These are phyloP conservation scores for Viola odorata DNA, from an alignment of 345 rosid species.

Conservation along the genomic window DNA sequence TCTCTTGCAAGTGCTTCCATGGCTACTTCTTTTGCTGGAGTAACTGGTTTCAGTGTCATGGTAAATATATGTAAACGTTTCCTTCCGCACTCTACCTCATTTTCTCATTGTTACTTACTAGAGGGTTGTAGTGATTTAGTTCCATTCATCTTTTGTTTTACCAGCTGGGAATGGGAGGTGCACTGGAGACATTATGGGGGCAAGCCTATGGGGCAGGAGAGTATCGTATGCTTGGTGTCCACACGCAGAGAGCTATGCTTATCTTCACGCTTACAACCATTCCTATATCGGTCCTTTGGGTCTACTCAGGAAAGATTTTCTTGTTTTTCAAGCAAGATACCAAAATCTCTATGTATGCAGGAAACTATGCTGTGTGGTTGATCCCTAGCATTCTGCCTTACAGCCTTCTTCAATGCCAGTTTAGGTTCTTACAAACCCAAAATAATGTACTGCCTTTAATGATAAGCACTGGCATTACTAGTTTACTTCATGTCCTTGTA, in stretches of 20 bases:
- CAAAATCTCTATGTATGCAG: neutral
- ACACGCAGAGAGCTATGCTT: neutral
- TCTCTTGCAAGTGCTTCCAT: slow-evolving; percentile 37
- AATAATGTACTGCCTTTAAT: neutral
- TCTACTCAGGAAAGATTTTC: neutral
- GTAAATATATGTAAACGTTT: slow-evolving; percentile 6
- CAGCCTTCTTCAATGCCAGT: neutral
- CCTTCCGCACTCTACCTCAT: neutral
- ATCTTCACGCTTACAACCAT: neutral
- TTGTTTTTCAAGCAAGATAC: neutral
- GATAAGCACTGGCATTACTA: neutral
- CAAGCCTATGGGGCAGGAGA: neutral
- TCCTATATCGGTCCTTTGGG: neutral
- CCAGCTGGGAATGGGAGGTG: neutral
- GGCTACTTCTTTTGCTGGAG: slow-evolving; percentile 42
- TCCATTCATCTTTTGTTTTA: neutral
- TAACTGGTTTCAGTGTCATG: slow-evolving; percentile 34
- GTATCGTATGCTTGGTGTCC: neutral
- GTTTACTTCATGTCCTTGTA: neutral
- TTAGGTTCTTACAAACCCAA: neutral
- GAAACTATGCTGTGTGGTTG: neutral
- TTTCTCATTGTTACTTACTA: too few relatives aligned
- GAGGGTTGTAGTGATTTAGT: neutral
- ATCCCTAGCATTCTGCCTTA: neutral
- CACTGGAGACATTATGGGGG: neutral